Evolutionary conservation across 106 monocot species (phyloP).

Genomic region (Phalaenopsis aphrodite): DNA sequence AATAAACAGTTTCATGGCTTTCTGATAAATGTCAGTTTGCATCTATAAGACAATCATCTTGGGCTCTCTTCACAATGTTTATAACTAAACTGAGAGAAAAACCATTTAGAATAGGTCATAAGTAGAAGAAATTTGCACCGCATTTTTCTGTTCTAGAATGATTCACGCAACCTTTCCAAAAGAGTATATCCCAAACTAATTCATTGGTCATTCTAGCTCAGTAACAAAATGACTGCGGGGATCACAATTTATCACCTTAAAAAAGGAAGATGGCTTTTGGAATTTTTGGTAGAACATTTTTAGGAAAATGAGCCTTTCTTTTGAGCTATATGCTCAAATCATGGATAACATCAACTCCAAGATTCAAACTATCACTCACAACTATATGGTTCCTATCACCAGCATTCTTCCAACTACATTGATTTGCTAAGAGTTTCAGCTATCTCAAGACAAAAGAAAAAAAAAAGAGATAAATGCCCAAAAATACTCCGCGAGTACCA

Average conservation of each 20-base stretch:
- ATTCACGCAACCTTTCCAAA: neutral
- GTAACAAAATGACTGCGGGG: neutral
- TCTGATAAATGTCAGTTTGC: too few species aligned
- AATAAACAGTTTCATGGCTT: too few species aligned
- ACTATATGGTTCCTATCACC: neutral
- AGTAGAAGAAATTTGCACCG: neutral
- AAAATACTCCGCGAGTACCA: too few species aligned
- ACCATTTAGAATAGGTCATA: neutral
- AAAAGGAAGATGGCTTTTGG: neutral
- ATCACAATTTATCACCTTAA: neutral
- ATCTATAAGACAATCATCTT: too few species aligned
- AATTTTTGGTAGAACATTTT: neutral
- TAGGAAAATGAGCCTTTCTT: neutral
- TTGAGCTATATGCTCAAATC: neutral
- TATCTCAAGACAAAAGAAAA: too few species aligned
- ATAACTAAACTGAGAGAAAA: too few species aligned
- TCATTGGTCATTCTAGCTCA: neutral
- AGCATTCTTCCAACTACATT: neutral
- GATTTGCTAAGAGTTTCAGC: neutral
- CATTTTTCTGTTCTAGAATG: neutral
- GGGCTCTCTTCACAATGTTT: too few species aligned
- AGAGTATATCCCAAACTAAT: neutral
- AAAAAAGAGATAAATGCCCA: neutral
- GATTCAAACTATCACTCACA: neutral
- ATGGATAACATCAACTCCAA: neutral